Conservation (phyloP, 768 basidiomycete genomes). For the Russula compacta region DNA sequence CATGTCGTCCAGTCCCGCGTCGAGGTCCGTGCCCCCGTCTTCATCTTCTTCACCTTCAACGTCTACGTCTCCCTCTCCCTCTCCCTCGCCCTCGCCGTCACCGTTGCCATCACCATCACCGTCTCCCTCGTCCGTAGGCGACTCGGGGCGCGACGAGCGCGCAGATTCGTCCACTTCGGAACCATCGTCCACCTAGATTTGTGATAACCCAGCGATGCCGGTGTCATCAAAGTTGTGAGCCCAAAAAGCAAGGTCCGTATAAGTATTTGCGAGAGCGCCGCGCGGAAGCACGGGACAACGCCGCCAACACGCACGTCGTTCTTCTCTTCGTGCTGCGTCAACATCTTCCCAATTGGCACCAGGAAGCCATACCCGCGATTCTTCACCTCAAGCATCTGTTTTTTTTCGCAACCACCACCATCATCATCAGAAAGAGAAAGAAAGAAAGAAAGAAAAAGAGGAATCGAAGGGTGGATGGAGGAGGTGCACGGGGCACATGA, state of each 20-base stretch:
- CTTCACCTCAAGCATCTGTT: constrained; percentile 49
- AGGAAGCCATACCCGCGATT: constrained; percentile 60
- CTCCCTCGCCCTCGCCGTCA: constrained; percentile 32
- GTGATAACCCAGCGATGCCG: constrained; percentile 22
- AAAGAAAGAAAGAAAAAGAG: not conserved
- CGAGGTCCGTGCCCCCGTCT: constrained; percentile 37
- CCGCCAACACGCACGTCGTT: constrained; percentile 49
- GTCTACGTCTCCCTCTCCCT: constrained; percentile 40
- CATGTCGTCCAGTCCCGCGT: constrained; percentile 29
- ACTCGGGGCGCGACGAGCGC: constrained; percentile 30
- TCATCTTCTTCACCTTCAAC: constrained; percentile 61
- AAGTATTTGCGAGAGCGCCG: no score
- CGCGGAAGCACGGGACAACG: not conserved
- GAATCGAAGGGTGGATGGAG: no score
- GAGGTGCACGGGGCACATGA: no score
- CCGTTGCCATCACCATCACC: constrained; percentile 33
- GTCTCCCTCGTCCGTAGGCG: constrained; percentile 30
- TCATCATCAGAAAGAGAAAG: not conserved
- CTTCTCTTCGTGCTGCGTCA: constrained; percentile 76
- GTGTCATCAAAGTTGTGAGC: not conserved
- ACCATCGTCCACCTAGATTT: constrained; percentile 27
- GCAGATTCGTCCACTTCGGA: constrained; percentile 36
- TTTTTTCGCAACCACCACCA: not conserved
- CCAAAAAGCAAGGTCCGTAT: no score
- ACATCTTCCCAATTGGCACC: constrained; percentile 62